Conservation (phyloP, 345 rosid genomes). For the Populus simonii region DNA sequence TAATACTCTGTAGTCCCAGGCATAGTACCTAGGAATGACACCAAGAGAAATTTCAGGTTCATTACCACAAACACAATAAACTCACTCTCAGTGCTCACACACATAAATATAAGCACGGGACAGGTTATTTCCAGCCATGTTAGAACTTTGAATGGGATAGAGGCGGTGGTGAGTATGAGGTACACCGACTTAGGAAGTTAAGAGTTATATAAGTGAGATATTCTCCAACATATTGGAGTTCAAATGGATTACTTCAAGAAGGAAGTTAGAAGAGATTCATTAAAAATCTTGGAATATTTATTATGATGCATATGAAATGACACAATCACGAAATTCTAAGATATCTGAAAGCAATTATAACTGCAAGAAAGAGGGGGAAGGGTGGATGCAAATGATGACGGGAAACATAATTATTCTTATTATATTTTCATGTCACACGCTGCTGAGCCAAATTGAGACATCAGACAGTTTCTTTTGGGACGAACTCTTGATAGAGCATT, state of each 20-base stretch:
- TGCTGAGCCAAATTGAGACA: neutral
- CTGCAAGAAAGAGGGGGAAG: no score
- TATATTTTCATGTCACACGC: no score
- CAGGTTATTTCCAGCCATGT: neutral
- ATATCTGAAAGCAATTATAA: no score
- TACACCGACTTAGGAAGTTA: neutral
- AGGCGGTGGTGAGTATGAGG: neutral
- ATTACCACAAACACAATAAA: neutral
- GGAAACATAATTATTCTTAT: no score
- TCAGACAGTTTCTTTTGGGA: neutral
- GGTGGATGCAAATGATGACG: no score
- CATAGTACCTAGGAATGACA: constrained; percentile 62
- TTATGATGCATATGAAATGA: neutral
- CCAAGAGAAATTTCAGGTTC: constrained; percentile 6
- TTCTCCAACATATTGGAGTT: no score
- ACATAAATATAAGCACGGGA: neutral
- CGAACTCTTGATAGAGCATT: neutral
- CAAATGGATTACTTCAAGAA: neutral
- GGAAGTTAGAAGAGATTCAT: neutral
- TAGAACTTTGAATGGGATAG: neutral
- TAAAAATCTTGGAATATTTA: neutral
- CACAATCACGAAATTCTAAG: no score
- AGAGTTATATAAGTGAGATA: no score
- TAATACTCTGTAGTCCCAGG: constrained; percentile 79
- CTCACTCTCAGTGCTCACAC: neutral